Percentiles rank a stretch among this genome's conserved stretches.
Evolutionary conservation across 2,329 filamentous ascomycete genomes (phyloP).

Genomic region (Sporothrix globosa): DNA sequence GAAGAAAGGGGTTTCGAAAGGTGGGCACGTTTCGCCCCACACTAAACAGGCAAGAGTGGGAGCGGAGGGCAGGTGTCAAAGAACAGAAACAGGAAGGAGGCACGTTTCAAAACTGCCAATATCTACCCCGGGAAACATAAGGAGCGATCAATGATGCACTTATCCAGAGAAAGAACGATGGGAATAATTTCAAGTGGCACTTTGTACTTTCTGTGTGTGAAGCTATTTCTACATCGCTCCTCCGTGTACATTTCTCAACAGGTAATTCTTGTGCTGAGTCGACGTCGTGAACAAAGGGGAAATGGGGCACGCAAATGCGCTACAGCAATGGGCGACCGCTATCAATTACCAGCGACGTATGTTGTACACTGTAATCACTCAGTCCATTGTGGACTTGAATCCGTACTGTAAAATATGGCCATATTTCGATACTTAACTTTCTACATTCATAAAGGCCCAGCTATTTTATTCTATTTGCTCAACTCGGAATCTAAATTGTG

Average conservation of each 20-base stretch:
- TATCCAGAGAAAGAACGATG: background rate
- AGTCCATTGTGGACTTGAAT: no score
- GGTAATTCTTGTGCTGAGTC: slow-evolving; percentile 11
- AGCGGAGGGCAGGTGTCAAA: background rate
- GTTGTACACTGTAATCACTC: no score
- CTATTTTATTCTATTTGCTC: no score
- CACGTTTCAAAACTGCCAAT: background rate
- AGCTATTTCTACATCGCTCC: background rate
- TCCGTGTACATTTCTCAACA: background rate
- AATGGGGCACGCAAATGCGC: background rate
- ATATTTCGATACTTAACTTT: no score
- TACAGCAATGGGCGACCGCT: background rate
- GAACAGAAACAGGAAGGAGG: slow-evolving; percentile 15
- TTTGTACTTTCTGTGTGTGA: background rate
- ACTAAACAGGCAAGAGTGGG: slow-evolving; percentile 10
- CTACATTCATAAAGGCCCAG: no score
- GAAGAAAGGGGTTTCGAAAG: slow-evolving; percentile 32
- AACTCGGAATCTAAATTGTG: no score
- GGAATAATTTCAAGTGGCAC: background rate
- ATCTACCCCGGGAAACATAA: background rate
- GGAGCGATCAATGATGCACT: background rate
- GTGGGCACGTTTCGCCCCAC: slow-evolving; percentile 34
- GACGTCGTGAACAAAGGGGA: slow-evolving; percentile 9
- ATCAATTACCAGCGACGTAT: no score
- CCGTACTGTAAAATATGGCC: no score